Evolutionary conservation across 768 basidiomycete species (phyloP), one percentile per base, ranked within the genome.

Genomic region (Sistotremastrum niveocremeum): DNA sequence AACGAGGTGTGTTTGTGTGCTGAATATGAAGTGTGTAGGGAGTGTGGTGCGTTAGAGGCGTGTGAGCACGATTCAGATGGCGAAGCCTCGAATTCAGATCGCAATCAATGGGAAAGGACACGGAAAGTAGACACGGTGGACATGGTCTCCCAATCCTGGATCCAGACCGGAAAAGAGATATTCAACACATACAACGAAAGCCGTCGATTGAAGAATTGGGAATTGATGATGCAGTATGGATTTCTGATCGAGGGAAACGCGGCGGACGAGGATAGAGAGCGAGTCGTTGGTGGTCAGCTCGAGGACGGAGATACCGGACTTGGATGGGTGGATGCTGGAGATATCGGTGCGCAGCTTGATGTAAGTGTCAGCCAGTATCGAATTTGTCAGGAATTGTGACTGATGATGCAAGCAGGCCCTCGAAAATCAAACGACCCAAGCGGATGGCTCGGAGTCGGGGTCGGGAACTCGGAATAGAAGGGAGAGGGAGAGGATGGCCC

Each of bases 161-260:
- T 86, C 37, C 60, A 63, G 6, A 65, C 74, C 0, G 61, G 62
- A 37, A 63, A 65, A 7, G 77, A 88, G 47, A 65, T 85, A 20
- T 87, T 77, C 67, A 89, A 89, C 59, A 81, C 81, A 1, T 89
- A 88, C 56, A 78, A 79, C n/a, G 73, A 73, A 54, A 1, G 1
- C 2, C 20, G 20, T 20, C 61, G 64, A 3, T 63, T 86, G 35
- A 65, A 67, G 11, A 87, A 86, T 55, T 74, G 82, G 1, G 63
- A 77, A 53, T 69, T 88, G 9, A 64, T 86, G 43, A 67, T 65
- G 10, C 76, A 72, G 50, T 87, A 87, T 58, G 85, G 85, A 0
- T 88, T 88, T 56, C 57, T 67, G 30, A 67, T 87, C n/a, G 79
- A 85, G 40, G 76, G 68, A 28, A 86, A 86, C 57, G 81, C 42